Evolutionary conservation across 345 rosid species (phyloP).

Genomic region (Sonneratia alba): DNA sequence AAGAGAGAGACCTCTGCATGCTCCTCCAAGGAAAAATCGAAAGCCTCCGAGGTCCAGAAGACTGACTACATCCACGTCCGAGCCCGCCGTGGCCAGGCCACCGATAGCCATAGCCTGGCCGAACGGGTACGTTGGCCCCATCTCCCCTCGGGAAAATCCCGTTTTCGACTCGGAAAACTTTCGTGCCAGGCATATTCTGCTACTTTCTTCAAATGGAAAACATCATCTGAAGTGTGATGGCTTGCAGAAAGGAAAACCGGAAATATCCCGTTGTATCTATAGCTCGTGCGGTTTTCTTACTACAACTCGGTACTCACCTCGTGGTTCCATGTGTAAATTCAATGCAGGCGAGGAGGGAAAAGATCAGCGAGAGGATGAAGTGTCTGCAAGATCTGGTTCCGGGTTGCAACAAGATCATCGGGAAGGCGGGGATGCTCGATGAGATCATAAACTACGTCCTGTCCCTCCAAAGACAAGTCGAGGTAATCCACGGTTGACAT

Average conservation of each 20-base stretch:
- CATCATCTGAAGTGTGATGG: too few relatives aligned
- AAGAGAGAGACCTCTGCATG: constrained; percentile 34
- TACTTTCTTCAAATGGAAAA: too few relatives aligned
- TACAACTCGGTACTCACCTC: neutral
- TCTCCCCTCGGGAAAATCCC: neutral
- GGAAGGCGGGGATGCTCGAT: constrained; percentile 81
- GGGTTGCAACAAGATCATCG: constrained; percentile 54
- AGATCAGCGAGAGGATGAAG: constrained; percentile 72
- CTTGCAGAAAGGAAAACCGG: too few relatives aligned
- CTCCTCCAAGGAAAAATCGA: constrained; percentile 54
- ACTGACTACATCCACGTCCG: constrained; percentile 88
- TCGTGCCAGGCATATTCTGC: too few relatives aligned
- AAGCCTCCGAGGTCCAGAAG: constrained; percentile 44
- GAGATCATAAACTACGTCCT: constrained; percentile 76
- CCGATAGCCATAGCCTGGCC: constrained; percentile 96
- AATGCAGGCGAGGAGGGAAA: constrained; percentile 74
- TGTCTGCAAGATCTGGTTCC: constrained; percentile 71
- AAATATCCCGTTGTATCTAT: neutral
- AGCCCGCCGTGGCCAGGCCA: constrained; percentile 94
- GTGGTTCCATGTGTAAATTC: neutral
- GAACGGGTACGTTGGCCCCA: constrained; percentile 56
- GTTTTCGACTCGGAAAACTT: too few relatives aligned
- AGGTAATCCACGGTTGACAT: constrained; percentile 24
- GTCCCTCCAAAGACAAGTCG: constrained; percentile 70
- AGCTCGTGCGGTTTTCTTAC: neutral